Evolutionary conservation across 805 yeast genomes (phyloP).

Genomic region (Huiozyma sinensis): DNA sequence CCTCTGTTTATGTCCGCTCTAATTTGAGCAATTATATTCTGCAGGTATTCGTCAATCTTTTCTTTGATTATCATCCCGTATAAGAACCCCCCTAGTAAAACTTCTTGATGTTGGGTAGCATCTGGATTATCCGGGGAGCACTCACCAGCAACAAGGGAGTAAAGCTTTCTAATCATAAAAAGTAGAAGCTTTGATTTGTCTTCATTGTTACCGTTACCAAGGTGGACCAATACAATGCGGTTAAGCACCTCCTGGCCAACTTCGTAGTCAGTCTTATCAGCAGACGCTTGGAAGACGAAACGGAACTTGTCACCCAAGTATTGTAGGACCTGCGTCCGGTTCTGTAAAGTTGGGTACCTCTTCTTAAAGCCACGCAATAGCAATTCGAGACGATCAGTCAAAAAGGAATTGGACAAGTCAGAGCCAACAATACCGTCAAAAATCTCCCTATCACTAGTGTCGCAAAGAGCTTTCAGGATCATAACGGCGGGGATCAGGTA

Average conservation of each 20-base stretch:
- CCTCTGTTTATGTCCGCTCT: slow-evolving; percentile 75
- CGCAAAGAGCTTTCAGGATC: slow-evolving; percentile 82
- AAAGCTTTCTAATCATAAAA: slow-evolving; percentile 92
- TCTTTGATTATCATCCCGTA: slow-evolving; percentile 96
- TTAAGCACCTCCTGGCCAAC: slow-evolving; percentile 79
- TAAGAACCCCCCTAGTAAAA: slow-evolving; percentile 86
- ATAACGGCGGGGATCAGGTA: slow-evolving; percentile 86
- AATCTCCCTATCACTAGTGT: slow-evolving; percentile 87
- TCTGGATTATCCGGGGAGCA: slow-evolving; percentile 97
- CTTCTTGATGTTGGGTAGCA: slow-evolving; percentile 98
- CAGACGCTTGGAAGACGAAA: slow-evolving; percentile 80
- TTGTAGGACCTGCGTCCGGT: slow-evolving; percentile 83
- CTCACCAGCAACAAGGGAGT: slow-evolving; percentile 92
- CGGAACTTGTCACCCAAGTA: slow-evolving; percentile 94
- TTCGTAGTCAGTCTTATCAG: slow-evolving; percentile 78
- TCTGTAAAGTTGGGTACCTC: slow-evolving; percentile 51
- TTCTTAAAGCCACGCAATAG: slow-evolving; percentile 79
- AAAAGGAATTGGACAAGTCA: slow-evolving; percentile 77
- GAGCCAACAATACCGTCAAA: slow-evolving; percentile 94
- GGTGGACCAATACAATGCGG: slow-evolving; percentile 83
- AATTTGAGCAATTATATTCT: slow-evolving; percentile 59
- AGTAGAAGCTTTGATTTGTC: slow-evolving; percentile 83
- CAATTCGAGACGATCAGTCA: slow-evolving; percentile 95
- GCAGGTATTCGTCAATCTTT: slow-evolving; percentile 87
- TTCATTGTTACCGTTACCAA: slow-evolving; percentile 41